Evolutionary conservation across 805 yeast species (phyloP).

Genomic region (Wickerhamiella allomyrinae): DNA sequence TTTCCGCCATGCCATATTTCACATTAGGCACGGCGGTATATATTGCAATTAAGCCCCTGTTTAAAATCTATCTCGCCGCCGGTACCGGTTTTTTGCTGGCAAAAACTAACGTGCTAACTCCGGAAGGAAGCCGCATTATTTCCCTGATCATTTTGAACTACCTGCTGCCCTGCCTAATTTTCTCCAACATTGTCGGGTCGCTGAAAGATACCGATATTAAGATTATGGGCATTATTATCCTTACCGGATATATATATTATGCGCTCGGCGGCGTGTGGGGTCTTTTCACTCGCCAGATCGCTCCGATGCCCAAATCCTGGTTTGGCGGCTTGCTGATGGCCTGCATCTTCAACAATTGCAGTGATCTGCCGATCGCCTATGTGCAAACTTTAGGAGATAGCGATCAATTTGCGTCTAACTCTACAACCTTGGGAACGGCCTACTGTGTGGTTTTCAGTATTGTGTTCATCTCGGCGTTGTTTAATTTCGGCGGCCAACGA

Average conservation of each 20-base stretch:
- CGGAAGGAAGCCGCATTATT: slow-evolving; percentile 30
- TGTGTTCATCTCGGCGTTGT: slow-evolving; percentile 50
- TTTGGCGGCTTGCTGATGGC: slow-evolving; percentile 60
- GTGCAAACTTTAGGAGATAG: slow-evolving; percentile 49
- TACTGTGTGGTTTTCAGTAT: slow-evolving; percentile 67
- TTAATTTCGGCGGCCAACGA: slow-evolving; percentile 63
- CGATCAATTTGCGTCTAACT: slow-evolving; percentile 36
- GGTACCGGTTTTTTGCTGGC: slow-evolving; percentile 55
- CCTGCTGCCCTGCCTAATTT: slow-evolving; percentile 61
- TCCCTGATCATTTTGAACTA: slow-evolving; percentile 56
- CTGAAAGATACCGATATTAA: slow-evolving; percentile 56
- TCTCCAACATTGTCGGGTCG: slow-evolving; percentile 54
- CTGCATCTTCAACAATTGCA: slow-evolving; percentile 63
- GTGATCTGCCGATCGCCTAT: slow-evolving; percentile 79
- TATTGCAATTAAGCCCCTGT: slow-evolving; percentile 71
- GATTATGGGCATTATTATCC: slow-evolving; percentile 48
- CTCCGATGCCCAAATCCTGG: slow-evolving; percentile 61
- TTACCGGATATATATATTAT: slow-evolving; percentile 34
- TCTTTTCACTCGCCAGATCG: slow-evolving; percentile 28
- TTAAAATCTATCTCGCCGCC: slow-evolving; percentile 64
- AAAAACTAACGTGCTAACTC: slow-evolving; percentile 41
- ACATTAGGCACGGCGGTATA: slow-evolving; percentile 54
- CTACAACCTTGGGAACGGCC: slow-evolving; percentile 68
- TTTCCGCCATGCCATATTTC: slow-evolving; percentile 2
- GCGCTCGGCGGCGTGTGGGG: slow-evolving; percentile 32